Conservation (phyloP, 2,329 filamentous ascomycete species). For the Didymosphaeria variabile region DNA sequence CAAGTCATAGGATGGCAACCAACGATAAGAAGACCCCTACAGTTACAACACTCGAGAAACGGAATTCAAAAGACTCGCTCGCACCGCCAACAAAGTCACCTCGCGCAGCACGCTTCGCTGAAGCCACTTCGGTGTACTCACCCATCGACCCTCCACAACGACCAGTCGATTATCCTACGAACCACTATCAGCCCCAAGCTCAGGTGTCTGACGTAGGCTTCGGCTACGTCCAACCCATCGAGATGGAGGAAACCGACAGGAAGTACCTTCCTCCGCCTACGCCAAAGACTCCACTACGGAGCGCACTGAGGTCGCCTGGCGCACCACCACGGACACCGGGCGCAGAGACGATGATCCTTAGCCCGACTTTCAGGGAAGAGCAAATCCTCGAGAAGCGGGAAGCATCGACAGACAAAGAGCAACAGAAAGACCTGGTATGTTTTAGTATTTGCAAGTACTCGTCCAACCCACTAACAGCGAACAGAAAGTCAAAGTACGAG, state of each 20-base stretch:
- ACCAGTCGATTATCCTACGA: conserved; percentile 62
- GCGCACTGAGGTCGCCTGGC: conserved; percentile 86
- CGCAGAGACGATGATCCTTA: conserved; percentile 78
- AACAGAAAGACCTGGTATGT: conserved; percentile 86
- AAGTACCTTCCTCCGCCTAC: conserved; percentile 64
- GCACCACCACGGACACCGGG: conserved; percentile 70
- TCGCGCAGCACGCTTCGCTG: conserved; percentile 80
- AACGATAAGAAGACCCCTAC: conserved; percentile 55
- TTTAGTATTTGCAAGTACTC: neutral
- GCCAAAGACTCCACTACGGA: conserved; percentile 84
- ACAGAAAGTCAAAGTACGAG: conserved; percentile 90
- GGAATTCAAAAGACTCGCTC: conserved; percentile 52
- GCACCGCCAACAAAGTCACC: conserved; percentile 66
- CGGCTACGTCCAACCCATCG: conserved; percentile 77
- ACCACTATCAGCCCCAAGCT: conserved; percentile 66
- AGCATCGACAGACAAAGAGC: conserved; percentile 80
- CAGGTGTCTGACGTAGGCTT: conserved; percentile 91
- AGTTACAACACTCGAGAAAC: conserved; percentile 53
- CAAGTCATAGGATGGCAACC: conserved; percentile 56
- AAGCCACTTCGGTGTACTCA: conserved; percentile 81
- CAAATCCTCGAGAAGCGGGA: conserved; percentile 87
- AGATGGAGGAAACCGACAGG: conserved; percentile 61
- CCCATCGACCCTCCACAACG: conserved; percentile 68
- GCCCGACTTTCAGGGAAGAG: conserved; percentile 91
- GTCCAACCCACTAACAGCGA: conserved; percentile 47